Percentiles rank a stretch among this genome's conserved stretches.
Evolutionary conservation across 2,329 filamentous ascomycete species (phyloP).

Genomic region (Cladosporium sp.): DNA sequence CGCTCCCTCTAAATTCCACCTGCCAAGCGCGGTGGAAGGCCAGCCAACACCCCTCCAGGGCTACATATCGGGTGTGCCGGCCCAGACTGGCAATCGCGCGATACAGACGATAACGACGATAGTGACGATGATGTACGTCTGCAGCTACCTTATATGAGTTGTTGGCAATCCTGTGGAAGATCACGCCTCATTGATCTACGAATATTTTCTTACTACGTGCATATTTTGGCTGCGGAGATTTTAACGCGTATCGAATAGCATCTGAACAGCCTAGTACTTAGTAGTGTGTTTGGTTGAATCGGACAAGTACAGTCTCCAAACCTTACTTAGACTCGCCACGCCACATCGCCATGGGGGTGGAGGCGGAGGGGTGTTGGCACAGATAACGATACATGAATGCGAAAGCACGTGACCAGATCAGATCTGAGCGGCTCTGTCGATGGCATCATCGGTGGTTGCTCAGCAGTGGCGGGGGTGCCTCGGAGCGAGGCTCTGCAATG

Average conservation of each 20-base stretch:
- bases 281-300: too few relatives aligned
- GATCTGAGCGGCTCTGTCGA: neutral
- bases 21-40: constrained; percentile 8
- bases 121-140: neutral
- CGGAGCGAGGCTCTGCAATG: neutral
- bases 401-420: neutral
- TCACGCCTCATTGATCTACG: too few relatives aligned
- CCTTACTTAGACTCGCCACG: too few relatives aligned
- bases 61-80: neutral
- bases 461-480: neutral
- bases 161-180: too few relatives aligned
- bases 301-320: neutral
- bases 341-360: neutral
- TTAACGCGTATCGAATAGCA: too few relatives aligned
- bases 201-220: too few relatives aligned
- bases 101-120: constrained; percentile 1
- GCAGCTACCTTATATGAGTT: too few relatives aligned
- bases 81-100: neutral
- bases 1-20: neutral
- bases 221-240: too few relatives aligned
- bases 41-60: neutral
- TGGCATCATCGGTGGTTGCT: constrained; percentile 6
- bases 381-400: neutral
- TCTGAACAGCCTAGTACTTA: too few relatives aligned
- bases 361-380: neutral